Percentiles rank a stretch among this genome's conserved stretches.
Conservation (phyloP, 768 basidiomycete species). For the Podaxis pistillaris region DNA sequence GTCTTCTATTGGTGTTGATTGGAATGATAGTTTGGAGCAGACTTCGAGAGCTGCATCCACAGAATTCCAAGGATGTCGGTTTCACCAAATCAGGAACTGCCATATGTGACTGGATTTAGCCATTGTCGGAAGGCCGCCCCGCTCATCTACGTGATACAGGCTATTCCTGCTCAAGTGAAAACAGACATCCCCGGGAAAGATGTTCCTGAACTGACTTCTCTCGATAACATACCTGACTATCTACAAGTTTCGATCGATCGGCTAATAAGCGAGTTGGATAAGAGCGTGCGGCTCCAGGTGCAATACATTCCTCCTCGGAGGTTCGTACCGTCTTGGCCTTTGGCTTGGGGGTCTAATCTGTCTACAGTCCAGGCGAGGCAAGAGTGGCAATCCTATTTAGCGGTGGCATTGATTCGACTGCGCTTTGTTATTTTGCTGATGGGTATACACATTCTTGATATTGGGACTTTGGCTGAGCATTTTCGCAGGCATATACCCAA, state of each 20-base stretch:
- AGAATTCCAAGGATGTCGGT: conserved; percentile 1
- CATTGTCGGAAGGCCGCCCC: background rate
- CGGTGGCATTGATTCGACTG: conserved; percentile 92
- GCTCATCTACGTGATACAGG: conserved; percentile 31
- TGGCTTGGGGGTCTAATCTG: background rate
- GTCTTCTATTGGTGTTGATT: background rate
- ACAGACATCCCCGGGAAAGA: conserved; percentile 42
- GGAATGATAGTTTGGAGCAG: background rate
- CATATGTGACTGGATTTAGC: conserved; percentile 26
- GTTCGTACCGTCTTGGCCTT: conserved; percentile 24
- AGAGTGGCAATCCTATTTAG: conserved; percentile 89
- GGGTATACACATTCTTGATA: conserved; percentile 38
- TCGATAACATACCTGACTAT: conserved; percentile 44
- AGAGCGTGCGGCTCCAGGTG: conserved; percentile 68
- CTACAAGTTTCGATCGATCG: conserved; percentile 44
- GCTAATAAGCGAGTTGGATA: conserved; percentile 54
- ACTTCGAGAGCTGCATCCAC: background rate
- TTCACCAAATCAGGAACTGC: background rate
- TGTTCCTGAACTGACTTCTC: conserved; percentile 30
- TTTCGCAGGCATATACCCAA: conserved; percentile 60
- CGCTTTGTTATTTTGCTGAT: conserved; percentile 79
- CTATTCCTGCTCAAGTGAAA: conserved; percentile 44
- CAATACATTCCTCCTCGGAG: conserved; percentile 57
- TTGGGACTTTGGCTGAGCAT: conserved; percentile 4
- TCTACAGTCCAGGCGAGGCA: conserved; percentile 25